Evolutionary conservation across 2,329 filamentous ascomycete species (phyloP).

Genomic region (Alternaria novae-zelandiae): DNA sequence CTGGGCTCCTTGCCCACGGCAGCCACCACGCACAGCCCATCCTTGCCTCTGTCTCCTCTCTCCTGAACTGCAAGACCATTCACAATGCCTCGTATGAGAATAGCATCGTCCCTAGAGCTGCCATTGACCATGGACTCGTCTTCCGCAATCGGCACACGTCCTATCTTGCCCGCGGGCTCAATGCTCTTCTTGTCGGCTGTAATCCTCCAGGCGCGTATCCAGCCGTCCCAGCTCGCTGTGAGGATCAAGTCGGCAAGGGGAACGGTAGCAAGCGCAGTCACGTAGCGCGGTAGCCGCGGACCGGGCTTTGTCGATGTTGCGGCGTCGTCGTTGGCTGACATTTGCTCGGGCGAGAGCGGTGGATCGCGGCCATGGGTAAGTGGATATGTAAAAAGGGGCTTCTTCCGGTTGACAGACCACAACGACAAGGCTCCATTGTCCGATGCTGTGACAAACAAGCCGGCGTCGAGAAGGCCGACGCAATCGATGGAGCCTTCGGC

Average conservation of each 20-base stretch:
- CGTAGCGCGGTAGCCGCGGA: conserved; percentile 76
- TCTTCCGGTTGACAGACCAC: conserved; percentile 94
- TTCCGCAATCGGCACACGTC: conserved; percentile 40
- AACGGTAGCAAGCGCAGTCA: conserved; percentile 85
- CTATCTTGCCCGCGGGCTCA: conserved; percentile 73
- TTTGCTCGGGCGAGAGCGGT: conserved; percentile 68
- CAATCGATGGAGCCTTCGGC: conserved; percentile 88
- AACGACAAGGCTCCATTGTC: conserved; percentile 88
- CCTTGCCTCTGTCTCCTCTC: conserved; percentile 74
- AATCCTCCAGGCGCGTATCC: conserved; percentile 83
- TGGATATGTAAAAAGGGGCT: conserved; percentile 80
- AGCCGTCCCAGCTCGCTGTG: conserved; percentile 93
- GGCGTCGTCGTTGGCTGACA: conserved; percentile 69
- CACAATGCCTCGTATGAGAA: conserved; percentile 72
- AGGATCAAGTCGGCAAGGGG: conserved; percentile 91
- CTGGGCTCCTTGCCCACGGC: conserved; percentile 86
- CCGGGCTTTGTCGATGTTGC: conserved; percentile 55
- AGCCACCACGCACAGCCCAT: conserved; percentile 81
- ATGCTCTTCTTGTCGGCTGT: conserved; percentile 75
- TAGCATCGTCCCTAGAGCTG: conserved; percentile 25
- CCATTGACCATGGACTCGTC: conserved; percentile 16
- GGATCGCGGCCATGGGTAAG: conserved; percentile 86
- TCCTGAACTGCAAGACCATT: conserved; percentile 91
- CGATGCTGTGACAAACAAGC: conserved; percentile 88
- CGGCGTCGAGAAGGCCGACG: conserved; percentile 86